A percentile compares a stretch with the other conserved stretches of the same genome.
phyloP scores from a whole-genome alignment of 2,329 filamentous ascomycete species.

The Trichoderma oligosporum region DNA sequence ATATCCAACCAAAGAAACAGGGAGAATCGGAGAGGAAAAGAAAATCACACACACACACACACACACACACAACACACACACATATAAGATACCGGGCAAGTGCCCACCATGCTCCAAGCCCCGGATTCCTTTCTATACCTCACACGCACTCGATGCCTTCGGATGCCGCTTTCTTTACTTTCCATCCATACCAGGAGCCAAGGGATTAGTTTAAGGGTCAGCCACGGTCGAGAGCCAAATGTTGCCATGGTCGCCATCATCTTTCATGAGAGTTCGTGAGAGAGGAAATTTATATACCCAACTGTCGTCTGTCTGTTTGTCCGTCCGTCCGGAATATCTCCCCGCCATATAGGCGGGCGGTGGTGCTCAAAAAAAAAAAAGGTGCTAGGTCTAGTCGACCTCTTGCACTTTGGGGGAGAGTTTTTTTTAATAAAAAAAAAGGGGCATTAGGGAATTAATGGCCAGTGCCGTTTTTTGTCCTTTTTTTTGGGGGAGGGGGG shows the following conservation, averaged over 20 bases:
- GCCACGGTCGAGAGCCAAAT: conserved; percentile 3
- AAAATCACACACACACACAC: conserved; percentile 8
- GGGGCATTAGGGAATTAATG: conserved; percentile 13
- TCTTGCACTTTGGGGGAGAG: conserved; percentile 3
- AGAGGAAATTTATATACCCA: conserved; percentile 34
- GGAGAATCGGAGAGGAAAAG: not conserved
- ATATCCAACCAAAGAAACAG: conserved; percentile 19
- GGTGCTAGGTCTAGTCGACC: conserved; percentile 12
- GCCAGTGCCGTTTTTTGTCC: not conserved
- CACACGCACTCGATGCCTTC: conserved; percentile 19
- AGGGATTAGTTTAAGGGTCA: conserved; percentile 3
- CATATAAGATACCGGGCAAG: conserved; percentile 16
- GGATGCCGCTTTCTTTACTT: conserved; percentile 8
- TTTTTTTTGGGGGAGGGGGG: too few species aligned
- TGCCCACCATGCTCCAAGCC: conserved; percentile 20
- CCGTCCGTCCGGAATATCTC: conserved; percentile 19
- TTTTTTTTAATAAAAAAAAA: too few species aligned
- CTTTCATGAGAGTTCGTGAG: conserved; percentile 35
- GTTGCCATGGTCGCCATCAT: conserved; percentile 17
- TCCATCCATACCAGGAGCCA: conserved; percentile 12
- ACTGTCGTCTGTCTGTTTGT: conserved; percentile 25
- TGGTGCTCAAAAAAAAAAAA: not conserved
- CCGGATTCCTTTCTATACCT: conserved; percentile 15
- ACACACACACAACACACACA: too few species aligned
- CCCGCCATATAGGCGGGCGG: not conserved